Percentiles rank a stretch among this genome's conserved stretches.
These are phyloP conservation scores for Hordeum marinum DNA, from an alignment of 176 grass and related monocot genomes.

Conservation along the genomic window DNA sequence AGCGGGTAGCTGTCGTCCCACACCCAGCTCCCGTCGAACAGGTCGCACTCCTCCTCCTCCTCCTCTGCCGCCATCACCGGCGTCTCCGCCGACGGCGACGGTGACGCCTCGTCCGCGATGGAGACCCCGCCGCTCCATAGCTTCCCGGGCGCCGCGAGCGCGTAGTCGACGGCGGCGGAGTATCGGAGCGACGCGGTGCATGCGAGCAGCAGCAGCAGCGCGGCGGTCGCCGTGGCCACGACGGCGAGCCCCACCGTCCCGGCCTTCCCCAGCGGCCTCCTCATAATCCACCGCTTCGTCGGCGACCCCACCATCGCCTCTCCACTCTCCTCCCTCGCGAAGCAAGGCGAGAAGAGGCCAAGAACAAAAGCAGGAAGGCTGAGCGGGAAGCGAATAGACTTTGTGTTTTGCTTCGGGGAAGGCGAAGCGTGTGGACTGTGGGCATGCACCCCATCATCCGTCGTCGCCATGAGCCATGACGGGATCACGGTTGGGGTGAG, in stretches of 20 bases:
- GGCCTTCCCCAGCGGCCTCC: slow-evolving; percentile 24
- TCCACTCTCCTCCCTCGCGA: not conserved
- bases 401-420: not conserved
- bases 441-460: not conserved
- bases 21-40: slow-evolving; percentile 84
- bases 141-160: slow-evolving; percentile 15
- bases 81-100: not conserved
- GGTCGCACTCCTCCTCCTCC: slow-evolving; percentile 44
- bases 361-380: not conserved
- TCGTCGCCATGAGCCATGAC: not conserved
- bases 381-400: not conserved
- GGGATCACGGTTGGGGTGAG: no score
- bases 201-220: slow-evolving; percentile 13
- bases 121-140: slow-evolving; percentile 40
- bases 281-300: slow-evolving; percentile 22
- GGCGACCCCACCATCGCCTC: slow-evolving; percentile 14
- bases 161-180: not conserved
- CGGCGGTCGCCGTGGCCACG: not conserved
- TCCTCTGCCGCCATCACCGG: not conserved
- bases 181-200: slow-evolving; percentile 17
- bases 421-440: not conserved
- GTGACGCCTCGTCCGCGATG: not conserved
- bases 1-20: slow-evolving; percentile 77
- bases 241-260: not conserved
- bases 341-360: not conserved